Base-by-base conservation (phyloP, 2,329 filamentous ascomycete genomes). In the Aaosphaeria pasadenensis region DNA sequence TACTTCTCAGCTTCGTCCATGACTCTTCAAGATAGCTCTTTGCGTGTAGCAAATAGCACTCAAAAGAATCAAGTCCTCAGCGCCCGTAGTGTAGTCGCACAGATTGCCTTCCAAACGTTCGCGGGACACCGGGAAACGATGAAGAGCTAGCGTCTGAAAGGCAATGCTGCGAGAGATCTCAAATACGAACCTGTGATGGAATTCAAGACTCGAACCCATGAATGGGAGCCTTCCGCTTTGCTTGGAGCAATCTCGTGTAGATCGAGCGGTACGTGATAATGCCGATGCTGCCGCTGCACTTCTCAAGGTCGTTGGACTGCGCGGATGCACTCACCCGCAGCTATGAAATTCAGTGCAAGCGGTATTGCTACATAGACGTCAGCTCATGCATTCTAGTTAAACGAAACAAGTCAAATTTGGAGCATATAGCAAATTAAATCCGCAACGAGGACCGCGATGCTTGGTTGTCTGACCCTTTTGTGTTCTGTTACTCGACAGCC, bases 291-390 rank as follows among this genome's bases (percentile, higher is more conserved):
- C 85, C 83, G 78, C 77, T 74, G 70, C 74, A 76, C 77, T 77
- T 70, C 59, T 61, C 60, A 69, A 60, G 58, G 62, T 56, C 54
- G 31, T 55, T 60, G 54, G 52, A 63, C 64, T 66, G 68, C 69
- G 57, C 51, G 51, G 48, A 53, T 71, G 63, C 72, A 92, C 89
- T 92, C 84, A 94, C 89, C 88, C 77, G 88, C 89, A 71, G 89
- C 89, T 76, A 94, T 88, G 77, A 94, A 94, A 76, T 94, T 94
- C 67, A 94, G 79, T 71, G 89, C 88, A 72, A 94, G 76, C 60
- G 89, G 89, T 56, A 90, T 75, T 57, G 87, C 89, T 94, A 62
- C 17, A 24, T 24, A 24, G 17, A 24, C 17, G 17, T 24, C 17
- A 24, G 17, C 17, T 24, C 17, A 24, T 24, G 17, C 17, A 24